Base-by-base conservation (phyloP, 768 basidiomycete genomes). In the Mycena kentingensis region DNA sequence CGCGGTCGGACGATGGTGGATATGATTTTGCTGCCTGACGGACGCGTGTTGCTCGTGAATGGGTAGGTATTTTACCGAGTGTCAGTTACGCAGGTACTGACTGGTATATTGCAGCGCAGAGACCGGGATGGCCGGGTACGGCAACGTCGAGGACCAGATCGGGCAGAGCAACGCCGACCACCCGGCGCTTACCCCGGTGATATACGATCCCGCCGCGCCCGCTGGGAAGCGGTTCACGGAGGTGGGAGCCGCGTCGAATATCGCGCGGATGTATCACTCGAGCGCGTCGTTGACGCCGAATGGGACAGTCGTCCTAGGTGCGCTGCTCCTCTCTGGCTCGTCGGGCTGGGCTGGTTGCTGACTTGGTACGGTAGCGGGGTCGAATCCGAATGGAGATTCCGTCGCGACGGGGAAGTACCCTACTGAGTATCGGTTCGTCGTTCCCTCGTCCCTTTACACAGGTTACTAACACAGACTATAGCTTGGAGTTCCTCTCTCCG, bases 341-440 rank as follows among this genome's bases (percentile, higher is more conserved):
- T 35, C 16, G 18, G 31, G 19, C 1, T 26, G 36, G 11, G 15
- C 21, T 10, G 41, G 39, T 32, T 24, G 42, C 24, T 37, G 3
- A 21, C 34, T 12, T 25, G 5, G 15, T 31, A 59, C 63, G 38
- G 55, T 66, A 59, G 76, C 76, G 10, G 78, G 77, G 2, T 77
- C 75, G 11, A 79, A 79, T 57, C 78, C 78, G 19, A 79, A 80
- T 41, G 51, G 51, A 46, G 64, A 64, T 43, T n/a, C n/a, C 54
- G 47, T 64, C 34, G 54, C 55, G 21, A 57, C 55, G 2, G 47
- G 41, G 32, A 50, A 55, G 51, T 66, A 51, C 22, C 52, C 70
- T 57, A 65, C 61, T 21, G 74, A 77, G 66, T 77, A 73, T 65
- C 59, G 64, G 64, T 46, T 19, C 31, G 52, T 46, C 18, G 25